Evolutionary conservation across 805 yeast genomes (phyloP).

Genomic region (Pichia gijzeniarum): DNA sequence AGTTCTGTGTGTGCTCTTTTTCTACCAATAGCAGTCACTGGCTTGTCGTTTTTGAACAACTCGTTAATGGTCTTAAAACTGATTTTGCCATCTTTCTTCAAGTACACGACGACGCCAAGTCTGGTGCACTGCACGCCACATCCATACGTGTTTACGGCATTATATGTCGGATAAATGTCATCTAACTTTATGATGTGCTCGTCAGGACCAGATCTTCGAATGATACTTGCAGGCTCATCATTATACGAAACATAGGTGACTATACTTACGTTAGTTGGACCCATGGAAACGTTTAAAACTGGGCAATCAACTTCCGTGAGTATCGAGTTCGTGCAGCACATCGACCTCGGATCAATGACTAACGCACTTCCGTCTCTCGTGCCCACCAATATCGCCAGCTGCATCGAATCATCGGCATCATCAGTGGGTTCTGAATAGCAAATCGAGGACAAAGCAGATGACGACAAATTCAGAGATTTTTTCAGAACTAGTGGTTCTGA

Average conservation of each 20-base stretch:
- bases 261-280: neutral
- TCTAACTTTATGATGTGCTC: neutral
- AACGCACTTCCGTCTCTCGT: conserved; percentile 15
- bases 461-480: conserved; percentile 8
- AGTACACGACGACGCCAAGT: neutral
- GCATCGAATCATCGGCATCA: neutral
- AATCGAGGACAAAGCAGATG: conserved; percentile 12
- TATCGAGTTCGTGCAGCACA: conserved; percentile 9
- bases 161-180: neutral
- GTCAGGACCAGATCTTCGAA: neutral
- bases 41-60: neutral
- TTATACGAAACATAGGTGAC: neutral
- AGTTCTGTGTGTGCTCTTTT: neutral
- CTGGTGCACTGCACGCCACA: conserved; percentile 4
- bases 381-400: conserved; percentile 8
- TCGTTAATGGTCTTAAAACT: neutral
- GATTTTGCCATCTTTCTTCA: conserved; percentile 2
- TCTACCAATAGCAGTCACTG: neutral
- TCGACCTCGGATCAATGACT: conserved; percentile 8
- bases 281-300: conserved; percentile 9
- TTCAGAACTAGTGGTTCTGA: neutral
- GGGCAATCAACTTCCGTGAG: conserved; percentile 9
- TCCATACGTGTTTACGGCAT: neutral
- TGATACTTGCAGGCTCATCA: conserved; percentile 2
- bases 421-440: neutral